Conservation (phyloP, 768 basidiomycete genomes). For the Flagelloscypha sp. region DNA sequence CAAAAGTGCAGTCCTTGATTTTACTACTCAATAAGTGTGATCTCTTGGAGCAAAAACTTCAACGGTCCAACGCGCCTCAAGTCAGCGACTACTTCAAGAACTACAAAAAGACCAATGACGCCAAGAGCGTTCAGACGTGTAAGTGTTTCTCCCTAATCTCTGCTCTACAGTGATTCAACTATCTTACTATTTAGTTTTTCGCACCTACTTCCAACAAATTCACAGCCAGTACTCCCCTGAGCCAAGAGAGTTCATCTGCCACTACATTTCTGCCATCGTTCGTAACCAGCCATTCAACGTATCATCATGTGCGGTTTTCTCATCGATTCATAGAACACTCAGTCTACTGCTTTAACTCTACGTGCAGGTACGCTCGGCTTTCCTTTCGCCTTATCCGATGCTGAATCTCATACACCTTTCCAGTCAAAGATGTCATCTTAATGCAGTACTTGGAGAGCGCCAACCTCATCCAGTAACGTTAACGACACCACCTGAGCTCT, state of each 20-base stretch:
- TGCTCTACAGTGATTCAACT: no score
- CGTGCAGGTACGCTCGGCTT: slow-evolving; percentile 25
- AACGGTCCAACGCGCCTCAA: no score
- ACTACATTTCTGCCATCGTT: slow-evolving; percentile 41
- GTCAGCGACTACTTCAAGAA: no score
- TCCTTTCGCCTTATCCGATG: background rate
- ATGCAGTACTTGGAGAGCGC: slow-evolving; percentile 34
- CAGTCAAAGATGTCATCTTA: slow-evolving; percentile 39
- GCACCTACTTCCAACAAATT: slow-evolving; percentile 39
- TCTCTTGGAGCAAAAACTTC: slow-evolving; percentile 43
- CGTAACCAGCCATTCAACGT: no score
- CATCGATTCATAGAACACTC: slow-evolving; percentile 29
- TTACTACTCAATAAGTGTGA: slow-evolving; percentile 75
- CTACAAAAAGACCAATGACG: no score
- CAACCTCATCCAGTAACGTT: slow-evolving; percentile 27
- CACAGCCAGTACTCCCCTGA: slow-evolving; percentile 30
- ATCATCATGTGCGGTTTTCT: background rate
- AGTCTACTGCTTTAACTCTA: slow-evolving; percentile 37
- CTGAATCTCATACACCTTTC: slow-evolving; percentile 2
- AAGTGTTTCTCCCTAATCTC: slow-evolving; percentile 22
- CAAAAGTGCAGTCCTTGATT: slow-evolving; percentile 55
- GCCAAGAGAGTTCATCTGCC: slow-evolving; percentile 31
- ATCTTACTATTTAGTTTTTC: slow-evolving; percentile 32
- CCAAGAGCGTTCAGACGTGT: no score
- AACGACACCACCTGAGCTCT: no score